These are phyloP conservation scores for Apiospora rasikravindrae DNA, from an alignment of 2,329 filamentous ascomycete genomes.

Conservation along the genomic window DNA sequence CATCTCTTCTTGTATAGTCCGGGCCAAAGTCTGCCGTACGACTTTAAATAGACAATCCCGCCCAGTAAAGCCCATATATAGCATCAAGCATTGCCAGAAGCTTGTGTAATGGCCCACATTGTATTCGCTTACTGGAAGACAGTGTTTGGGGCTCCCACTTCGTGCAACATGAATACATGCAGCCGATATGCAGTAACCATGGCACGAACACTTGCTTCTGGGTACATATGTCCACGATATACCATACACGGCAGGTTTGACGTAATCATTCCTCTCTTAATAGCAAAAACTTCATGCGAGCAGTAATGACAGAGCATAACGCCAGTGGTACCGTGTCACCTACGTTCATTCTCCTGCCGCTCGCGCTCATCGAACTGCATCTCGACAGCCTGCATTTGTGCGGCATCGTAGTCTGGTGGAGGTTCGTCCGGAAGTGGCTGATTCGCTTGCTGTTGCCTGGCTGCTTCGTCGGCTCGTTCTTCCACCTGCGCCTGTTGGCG, in stretches of 20 bases:
- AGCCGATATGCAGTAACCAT: constrained; percentile 6
- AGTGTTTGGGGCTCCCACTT: neutral
- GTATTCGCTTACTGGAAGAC: neutral
- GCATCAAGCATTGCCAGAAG: neutral
- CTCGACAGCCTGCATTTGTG: constrained; percentile 72
- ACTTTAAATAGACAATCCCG: neutral
- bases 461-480: constrained; percentile 32
- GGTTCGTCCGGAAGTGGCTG: constrained; percentile 69
- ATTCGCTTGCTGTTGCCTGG: constrained; percentile 33
- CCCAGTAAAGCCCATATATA: neutral
- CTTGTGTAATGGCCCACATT: neutral
- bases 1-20: neutral
- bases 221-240: constrained; percentile 2
- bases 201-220: neutral
- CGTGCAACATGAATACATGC: neutral
- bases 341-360: constrained; percentile 73
- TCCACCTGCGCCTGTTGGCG: constrained; percentile 32
- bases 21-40: neutral
- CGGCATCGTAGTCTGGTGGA: constrained; percentile 90
- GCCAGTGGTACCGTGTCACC: constrained; percentile 36
- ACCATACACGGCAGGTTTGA: neutral
- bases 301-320: neutral
- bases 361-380: constrained; percentile 71
- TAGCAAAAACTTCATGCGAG: neutral
- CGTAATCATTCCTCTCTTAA: neutral